Evolutionary conservation across 164 flowering plant species (phyloP), one percentile per base, ranked within the genome.

Genomic region (Dillenia suffruticosa): DNA sequence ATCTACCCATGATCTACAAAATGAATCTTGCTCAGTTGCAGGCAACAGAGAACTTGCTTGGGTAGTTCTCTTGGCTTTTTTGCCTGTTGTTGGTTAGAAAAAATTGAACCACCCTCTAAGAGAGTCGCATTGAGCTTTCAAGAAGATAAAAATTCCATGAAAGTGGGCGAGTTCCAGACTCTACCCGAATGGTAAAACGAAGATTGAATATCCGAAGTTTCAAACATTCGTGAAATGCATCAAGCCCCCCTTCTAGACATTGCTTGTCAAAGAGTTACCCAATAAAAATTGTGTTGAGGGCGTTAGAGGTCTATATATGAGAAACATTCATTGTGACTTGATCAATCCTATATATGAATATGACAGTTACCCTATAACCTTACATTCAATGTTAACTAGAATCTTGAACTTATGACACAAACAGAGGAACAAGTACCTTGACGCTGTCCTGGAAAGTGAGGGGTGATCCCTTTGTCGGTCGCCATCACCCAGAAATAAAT

Each of bases 181-280:
- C 44, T 82, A 87, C 99, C 97, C 92, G 99, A 66, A 95, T 92
- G 40, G 97, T 89, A 68, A 92, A 65, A 63, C 99, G 97, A 22
- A 95, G 61, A 74, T 95, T 89, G 3, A 95, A 71, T 43, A 87
- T 82, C 52, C 96, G 94, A 64, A 81, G 49, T 68, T 76, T 79
- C 69, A 95, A 58, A 45, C 97, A 89, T 1, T 92, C 99, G 43
- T 90, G 75, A 26, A 92, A 89, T 40, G 99, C 71, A 26, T 92
- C 97, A 11, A 92, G 85, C 26, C 99, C 99, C 99, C 88, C 91
- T 68, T 97, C 84, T 53, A 97, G 83, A 67, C 92, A 85, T 79
- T 19, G 22, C 22, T 19, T 19, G 22, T 19, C 22, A 19, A 1
- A 19, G 22, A 19, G 22, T 68, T 69, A 93, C 98, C 95, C 64